Base-by-base conservation (phyloP, 176 grass and related monocot species). In the Ensete ventricosum region DNA sequence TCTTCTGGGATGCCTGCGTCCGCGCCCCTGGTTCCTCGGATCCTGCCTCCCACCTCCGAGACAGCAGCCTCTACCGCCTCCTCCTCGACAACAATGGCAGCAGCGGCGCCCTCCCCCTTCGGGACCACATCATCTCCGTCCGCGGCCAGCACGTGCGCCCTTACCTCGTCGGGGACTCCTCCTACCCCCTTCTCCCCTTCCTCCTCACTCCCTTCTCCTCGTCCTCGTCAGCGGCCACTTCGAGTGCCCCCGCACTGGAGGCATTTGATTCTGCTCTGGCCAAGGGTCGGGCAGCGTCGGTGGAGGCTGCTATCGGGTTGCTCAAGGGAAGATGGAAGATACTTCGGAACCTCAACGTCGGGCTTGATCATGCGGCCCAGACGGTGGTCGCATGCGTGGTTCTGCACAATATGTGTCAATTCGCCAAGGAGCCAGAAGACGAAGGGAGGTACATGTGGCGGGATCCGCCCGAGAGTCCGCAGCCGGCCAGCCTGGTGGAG, bases 271-370 rank as follows among this genome's bases (percentile, higher is more conserved):
- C 73, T 0, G 78, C 73, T 14, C 49, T 85, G 4, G 51, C 66
- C 0, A 80, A 64, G 49, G 78, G 73, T 19, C 73, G 83, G 49
- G 66, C 66, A 8, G 64, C 64, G 22, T 81, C 83, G 52, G 70
- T 81, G 26, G 83, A 85, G 68, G 78, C 77, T 0, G 83, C 83
- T 2, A 55, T 85, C 14, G 67, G 73, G 6, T 74, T 85, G 49
- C 83, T 85, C 4, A 85, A 85, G 75, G 83, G 83, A 12, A 54
- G 83, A 50, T 85, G 83, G 83, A 81, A 81, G 62, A 85, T 85
- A 54, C 78, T 85, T 3, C 55, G 83, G 24, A 81, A 81, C 17
- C 83, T 85, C 55, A 81, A 85, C 27, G 83, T 85, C 14, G 83
- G 83, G 59, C 73, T 77, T 2, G 78, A 81, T 54, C 83, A 85